Evolutionary conservation across 139 green algal species (phyloP).

Genomic region (Closterium sp.): DNA sequence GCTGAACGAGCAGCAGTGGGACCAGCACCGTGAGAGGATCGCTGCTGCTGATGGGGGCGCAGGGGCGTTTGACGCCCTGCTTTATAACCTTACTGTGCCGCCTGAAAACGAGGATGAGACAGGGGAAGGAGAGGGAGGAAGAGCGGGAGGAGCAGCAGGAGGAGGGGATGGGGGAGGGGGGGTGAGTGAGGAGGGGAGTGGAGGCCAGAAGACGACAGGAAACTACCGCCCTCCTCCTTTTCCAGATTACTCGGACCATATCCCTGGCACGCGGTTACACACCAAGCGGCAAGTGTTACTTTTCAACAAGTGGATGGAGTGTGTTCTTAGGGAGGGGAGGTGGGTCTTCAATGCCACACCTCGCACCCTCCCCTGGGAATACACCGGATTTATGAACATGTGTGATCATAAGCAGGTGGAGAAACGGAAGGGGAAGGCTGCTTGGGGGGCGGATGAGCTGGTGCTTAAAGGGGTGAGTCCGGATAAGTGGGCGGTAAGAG

Average conservation of each 20-base stretch:
- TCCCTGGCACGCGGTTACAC: neutral
- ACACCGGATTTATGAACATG: neutral
- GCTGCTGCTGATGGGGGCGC: neutral
- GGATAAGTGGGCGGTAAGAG: neutral
- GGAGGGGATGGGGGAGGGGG: neutral
- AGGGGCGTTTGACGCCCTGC: neutral
- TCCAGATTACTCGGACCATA: neutral
- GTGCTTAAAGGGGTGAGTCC: neutral
- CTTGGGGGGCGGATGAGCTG: neutral
- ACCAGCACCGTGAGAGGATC: neutral
- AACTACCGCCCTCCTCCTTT: neutral
- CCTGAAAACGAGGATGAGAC: neutral
- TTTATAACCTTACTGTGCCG: neutral
- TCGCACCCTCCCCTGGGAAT: slow-evolving; percentile 2
- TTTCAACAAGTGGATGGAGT: slow-evolving; percentile 5
- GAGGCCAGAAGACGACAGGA: neutral
- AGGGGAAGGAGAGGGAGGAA: neutral
- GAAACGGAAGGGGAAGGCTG: neutral
- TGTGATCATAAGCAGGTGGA: neutral
- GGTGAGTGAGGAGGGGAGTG: neutral
- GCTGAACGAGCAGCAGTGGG: neutral
- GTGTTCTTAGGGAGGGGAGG: neutral
- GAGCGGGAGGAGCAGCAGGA: neutral
- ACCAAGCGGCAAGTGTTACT: neutral
- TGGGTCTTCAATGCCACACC: slow-evolving; percentile 4